These are phyloP conservation scores for Drechslerella coelobrocha DNA, from an alignment of 2,329 filamentous ascomycete genomes.

Conservation along the genomic window DNA sequence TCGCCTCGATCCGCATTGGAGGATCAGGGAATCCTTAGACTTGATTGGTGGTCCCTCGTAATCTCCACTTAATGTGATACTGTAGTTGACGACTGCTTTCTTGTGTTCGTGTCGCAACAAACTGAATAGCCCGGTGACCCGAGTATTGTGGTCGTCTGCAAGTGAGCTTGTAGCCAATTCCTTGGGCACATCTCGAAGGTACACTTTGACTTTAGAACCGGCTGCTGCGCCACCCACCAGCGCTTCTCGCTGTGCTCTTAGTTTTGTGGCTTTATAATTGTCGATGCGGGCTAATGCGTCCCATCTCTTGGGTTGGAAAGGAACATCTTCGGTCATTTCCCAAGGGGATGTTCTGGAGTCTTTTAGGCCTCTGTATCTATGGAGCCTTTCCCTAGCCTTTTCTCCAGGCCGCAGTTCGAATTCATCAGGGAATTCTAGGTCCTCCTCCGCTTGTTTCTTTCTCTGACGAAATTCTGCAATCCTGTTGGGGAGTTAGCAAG, in stretches of 20 bases:
- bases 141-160: conserved; percentile 62
- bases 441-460: conserved; percentile 81
- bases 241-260: conserved; percentile 77
- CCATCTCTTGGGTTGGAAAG: conserved; percentile 90
- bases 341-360: conserved; percentile 85
- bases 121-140: conserved; percentile 73
- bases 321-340: conserved; percentile 85
- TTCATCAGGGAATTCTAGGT: conserved; percentile 95
- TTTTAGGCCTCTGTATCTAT: conserved; percentile 89
- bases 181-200: conserved; percentile 69
- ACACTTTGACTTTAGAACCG: conserved; percentile 81
- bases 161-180: conserved; percentile 60
- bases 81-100: conserved; percentile 85
- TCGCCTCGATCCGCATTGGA: conserved; percentile 87
- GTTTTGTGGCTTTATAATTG: conserved; percentile 87
- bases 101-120: conserved; percentile 95
- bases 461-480: conserved; percentile 82
- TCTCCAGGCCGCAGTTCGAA: conserved; percentile 91
- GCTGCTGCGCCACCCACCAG: conserved; percentile 84
- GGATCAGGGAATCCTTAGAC: conserved; percentile 87
- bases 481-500: conserved; percentile 5
- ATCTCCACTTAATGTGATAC: conserved; percentile 82
- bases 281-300: conserved; percentile 80
- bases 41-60: conserved; percentile 74
- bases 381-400: conserved; percentile 80